Percentiles rank a stretch among this genome's conserved stretches.
phyloP scores from a whole-genome alignment of 2,329 filamentous ascomycete species.

The Bipolaris sorokiniana region DNA sequence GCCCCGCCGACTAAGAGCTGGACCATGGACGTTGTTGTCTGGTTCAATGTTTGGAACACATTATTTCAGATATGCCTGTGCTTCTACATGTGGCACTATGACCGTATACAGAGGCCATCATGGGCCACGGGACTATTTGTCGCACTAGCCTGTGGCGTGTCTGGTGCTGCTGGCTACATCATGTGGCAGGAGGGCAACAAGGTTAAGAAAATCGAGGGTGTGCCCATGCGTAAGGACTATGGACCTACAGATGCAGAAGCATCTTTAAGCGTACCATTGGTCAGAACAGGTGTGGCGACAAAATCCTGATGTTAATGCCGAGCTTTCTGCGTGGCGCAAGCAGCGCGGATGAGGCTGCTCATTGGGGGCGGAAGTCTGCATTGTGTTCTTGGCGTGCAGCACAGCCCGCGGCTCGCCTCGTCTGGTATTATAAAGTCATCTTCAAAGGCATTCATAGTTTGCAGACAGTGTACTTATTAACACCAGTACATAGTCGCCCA shows the following conservation, averaged over 20 bases:
- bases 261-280: slow-evolving; percentile 27
- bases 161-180: slow-evolving; percentile 70
- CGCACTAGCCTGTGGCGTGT: slow-evolving; percentile 72
- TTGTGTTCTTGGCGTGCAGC: slow-evolving; percentile 16
- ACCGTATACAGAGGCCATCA: slow-evolving; percentile 73
- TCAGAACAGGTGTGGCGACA: slow-evolving; percentile 23
- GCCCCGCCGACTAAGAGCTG: slow-evolving; percentile 71
- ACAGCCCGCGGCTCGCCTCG: slow-evolving; percentile 1
- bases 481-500: not conserved
- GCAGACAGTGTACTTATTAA: not conserved
- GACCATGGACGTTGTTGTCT: slow-evolving; percentile 82
- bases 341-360: not conserved
- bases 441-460: slow-evolving; percentile 2
- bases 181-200: slow-evolving; percentile 71
- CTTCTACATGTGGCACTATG: slow-evolving; percentile 83
- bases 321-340: slow-evolving; percentile 14
- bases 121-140: slow-evolving; percentile 85
- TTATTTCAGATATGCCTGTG: slow-evolving; percentile 75
- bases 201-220: slow-evolving; percentile 48
- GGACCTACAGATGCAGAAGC: slow-evolving; percentile 32
- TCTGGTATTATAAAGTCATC: not conserved
- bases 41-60: slow-evolving; percentile 80
- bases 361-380: slow-evolving; percentile 4
- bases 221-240: slow-evolving; percentile 40
- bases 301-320: slow-evolving; percentile 33